A percentile compares a stretch with the other conserved stretches of the same genome.
Evolutionary conservation across 2,329 filamentous ascomycete species (phyloP).

Genomic region (Ascochyta viciae-villosae): DNA sequence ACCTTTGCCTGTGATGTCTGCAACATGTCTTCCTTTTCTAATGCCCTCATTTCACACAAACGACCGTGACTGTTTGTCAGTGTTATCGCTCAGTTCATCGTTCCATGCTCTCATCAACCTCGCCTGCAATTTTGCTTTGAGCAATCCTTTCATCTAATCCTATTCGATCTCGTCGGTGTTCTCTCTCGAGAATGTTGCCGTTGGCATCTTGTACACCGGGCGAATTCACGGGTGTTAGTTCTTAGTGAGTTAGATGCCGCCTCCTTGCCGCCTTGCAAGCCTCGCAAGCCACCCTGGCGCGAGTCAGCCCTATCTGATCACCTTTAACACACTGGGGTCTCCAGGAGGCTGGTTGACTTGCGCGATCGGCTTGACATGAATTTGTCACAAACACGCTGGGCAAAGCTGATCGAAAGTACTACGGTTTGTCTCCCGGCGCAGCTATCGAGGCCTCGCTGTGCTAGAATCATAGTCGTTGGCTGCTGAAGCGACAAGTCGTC

Average conservation of each 20-base stretch:
- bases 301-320: conserved; percentile 1
- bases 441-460: neutral
- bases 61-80: no score
- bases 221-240: conserved; percentile 14
- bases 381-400: neutral
- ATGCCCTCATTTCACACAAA: neutral
- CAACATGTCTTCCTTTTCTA: neutral
- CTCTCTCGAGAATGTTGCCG: neutral
- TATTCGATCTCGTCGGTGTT: no score
- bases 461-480: neutral
- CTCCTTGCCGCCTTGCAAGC: conserved; percentile 5
- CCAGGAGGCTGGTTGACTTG: neutral
- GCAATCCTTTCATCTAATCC: neutral
- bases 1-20: neutral
- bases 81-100: no score
- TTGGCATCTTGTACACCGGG: conserved; percentile 6
- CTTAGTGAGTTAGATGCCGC: neutral
- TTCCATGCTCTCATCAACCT: neutral
- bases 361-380: neutral
- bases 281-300: neutral
- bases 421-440: neutral
- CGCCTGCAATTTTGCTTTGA: neutral
- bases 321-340: neutral
- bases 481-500: neutral
- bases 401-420: neutral